Percentiles rank a stretch among this genome's conserved stretches.
phyloP scores from a whole-genome alignment of 805 yeast species.

The Myxozyma nipponensis region DNA sequence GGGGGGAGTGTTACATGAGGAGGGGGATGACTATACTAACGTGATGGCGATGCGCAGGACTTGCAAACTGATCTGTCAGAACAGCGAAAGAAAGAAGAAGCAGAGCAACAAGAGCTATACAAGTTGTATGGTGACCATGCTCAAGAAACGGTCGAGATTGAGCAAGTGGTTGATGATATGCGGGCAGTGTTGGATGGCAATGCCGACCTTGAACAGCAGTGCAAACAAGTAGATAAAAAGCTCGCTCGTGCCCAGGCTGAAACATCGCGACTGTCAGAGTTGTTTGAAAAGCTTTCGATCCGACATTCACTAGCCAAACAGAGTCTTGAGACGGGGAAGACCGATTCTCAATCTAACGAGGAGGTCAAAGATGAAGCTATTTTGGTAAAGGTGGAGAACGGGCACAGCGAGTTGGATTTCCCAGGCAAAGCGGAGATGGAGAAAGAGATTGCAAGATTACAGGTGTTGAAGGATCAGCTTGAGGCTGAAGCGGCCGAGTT shows the following conservation, averaged over 20 bases:
- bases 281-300: conserved; percentile 31
- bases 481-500: conserved; percentile 45
- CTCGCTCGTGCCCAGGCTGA: conserved; percentile 31
- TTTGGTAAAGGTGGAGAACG: no score
- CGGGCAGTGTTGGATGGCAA: conserved; percentile 6
- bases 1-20: no score
- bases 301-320: conserved; percentile 5
- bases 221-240: conserved; percentile 30
- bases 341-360: no score
- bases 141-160: conserved; percentile 3
- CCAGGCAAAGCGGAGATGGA: conserved; percentile 2
- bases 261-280: conserved; percentile 27
- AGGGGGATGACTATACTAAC: no score
- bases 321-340: conserved; percentile 1
- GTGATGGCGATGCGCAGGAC: not conserved
- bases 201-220: conserved; percentile 24
- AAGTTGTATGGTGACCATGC: not conserved
- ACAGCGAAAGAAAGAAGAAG: not conserved
- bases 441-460: conserved; percentile 38
- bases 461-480: conserved; percentile 44
- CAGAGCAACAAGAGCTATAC: not conserved
- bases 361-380: no score
- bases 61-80: not conserved
- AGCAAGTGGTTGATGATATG: conserved; percentile 15
- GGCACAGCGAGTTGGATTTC: not conserved